These are phyloP conservation scores for Phaeomoniella chlamydospora DNA, from an alignment of 2,329 filamentous ascomycete species.

Conservation along the genomic window DNA sequence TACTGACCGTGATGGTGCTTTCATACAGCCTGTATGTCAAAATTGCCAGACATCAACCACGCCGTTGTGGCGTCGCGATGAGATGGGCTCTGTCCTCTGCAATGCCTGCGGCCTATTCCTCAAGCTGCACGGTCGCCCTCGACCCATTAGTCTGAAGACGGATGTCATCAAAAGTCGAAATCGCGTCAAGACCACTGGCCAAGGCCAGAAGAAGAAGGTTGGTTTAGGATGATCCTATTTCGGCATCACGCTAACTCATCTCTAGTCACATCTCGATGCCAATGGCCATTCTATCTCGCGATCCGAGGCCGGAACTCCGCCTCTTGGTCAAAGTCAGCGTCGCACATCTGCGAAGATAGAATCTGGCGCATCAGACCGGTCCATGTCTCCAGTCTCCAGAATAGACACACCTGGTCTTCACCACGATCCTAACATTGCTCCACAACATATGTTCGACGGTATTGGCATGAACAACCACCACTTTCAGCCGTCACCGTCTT, in stretches of 20 bases:
- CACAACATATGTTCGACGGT: constrained; percentile 66
- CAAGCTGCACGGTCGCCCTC: constrained; percentile 85
- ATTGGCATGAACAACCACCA: constrained; percentile 48
- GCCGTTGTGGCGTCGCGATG: constrained; percentile 92
- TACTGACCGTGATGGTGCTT: constrained; percentile 37
- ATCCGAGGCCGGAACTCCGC: constrained; percentile 41
- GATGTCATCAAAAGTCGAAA: constrained; percentile 99
- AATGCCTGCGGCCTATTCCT: constrained; percentile 96
- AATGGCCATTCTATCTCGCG: constrained; percentile 45
- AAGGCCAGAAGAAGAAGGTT: constrained; percentile 76
- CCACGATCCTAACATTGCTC: constrained; percentile 51
- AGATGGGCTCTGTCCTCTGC: constrained; percentile 88
- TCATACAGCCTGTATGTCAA: constrained; percentile 84
- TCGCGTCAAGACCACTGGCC: constrained; percentile 76
- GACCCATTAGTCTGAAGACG: constrained; percentile 93
- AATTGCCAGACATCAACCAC: constrained; percentile 95
- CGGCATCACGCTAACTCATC: background rate
- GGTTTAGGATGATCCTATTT: constrained; percentile 11
- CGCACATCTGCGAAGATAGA: constrained; percentile 57
- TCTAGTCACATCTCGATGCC: constrained; percentile 26
- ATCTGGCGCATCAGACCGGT: constrained; percentile 59
- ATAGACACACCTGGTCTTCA: constrained; percentile 65
- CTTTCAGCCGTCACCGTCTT: constrained; percentile 44
- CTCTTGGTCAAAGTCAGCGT: constrained; percentile 44
- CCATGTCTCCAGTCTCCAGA: constrained; percentile 65